A percentile compares a stretch with the other conserved stretches of the same genome.
Conservation (phyloP, 2,329 filamentous ascomycete genomes). For the Paecilomyces sp. region DNA sequence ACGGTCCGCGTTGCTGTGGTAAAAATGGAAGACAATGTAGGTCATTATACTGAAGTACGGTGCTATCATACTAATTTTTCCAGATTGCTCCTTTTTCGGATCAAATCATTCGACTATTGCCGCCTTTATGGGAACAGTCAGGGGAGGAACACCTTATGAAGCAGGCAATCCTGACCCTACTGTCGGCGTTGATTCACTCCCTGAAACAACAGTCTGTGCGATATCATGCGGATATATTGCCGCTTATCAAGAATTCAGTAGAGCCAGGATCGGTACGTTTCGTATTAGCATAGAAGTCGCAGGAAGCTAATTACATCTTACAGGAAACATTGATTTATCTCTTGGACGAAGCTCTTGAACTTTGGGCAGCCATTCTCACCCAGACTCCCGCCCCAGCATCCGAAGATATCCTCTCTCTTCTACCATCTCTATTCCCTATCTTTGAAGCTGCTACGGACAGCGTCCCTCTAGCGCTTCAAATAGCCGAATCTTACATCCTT, state of each 20-base stretch:
- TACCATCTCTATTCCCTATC: conserved; percentile 57
- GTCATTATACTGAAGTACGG: conserved; percentile 7
- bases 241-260: conserved; percentile 73
- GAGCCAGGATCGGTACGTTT: conserved; percentile 60
- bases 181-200: conserved; percentile 76
- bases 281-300: not conserved
- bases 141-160: conserved; percentile 89
- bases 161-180: conserved; percentile 80
- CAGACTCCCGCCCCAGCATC: conserved; percentile 57
- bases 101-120: conserved; percentile 72
- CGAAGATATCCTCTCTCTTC: conserved; percentile 55
- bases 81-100: conserved; percentile 62
- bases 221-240: conserved; percentile 74
- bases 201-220: conserved; percentile 71
- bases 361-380: conserved; percentile 71
- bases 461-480: conserved; percentile 54
- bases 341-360: conserved; percentile 82
- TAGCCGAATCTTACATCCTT: conserved; percentile 64
- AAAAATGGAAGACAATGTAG: conserved; percentile 67
- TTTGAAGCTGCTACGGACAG: conserved; percentile 61
- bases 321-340: conserved; percentile 67
- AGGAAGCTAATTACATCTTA: conserved; percentile 2
- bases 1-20: conserved; percentile 76
- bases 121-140: conserved; percentile 75
- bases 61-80: not conserved